A percentile compares a stretch with the other conserved stretches of the same genome.
Conservation (phyloP, 1,284 basidiomycete genomes). For the Leccinum griseonigrum region DNA sequence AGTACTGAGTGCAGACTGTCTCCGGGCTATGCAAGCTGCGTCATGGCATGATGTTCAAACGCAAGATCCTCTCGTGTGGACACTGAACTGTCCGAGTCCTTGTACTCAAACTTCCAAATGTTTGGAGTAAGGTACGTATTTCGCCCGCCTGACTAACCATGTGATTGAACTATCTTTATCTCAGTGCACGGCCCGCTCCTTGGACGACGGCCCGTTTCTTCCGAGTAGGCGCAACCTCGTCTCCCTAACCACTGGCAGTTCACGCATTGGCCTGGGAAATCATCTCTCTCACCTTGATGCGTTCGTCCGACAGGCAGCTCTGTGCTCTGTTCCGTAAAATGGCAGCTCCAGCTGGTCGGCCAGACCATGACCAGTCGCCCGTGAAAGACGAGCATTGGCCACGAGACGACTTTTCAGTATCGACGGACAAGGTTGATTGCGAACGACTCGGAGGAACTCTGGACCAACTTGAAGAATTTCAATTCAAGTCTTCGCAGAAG, state of each 20-base stretch:
- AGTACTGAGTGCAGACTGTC: background rate
- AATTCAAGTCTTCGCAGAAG: background rate
- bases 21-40: too few relatives aligned
- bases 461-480: background rate
- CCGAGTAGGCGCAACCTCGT: too few relatives aligned
- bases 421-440: background rate
- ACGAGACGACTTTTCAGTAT: background rate
- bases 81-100: too few relatives aligned
- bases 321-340: background rate
- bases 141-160: too few relatives aligned
- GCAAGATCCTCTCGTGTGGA: too few relatives aligned
- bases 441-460: background rate
- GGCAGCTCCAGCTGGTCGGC: background rate
- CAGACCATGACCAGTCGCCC: background rate
- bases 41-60: too few relatives aligned
- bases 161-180: too few relatives aligned
- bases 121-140: too few relatives aligned
- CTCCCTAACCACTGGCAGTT: background rate
- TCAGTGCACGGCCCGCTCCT: too few relatives aligned
- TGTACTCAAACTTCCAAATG: too few relatives aligned
- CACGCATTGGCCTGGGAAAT: background rate
- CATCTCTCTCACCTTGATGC: slow-evolving; percentile 4
- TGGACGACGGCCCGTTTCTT: background rate
- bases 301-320: slow-evolving; percentile 5
- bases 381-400: background rate